A percentile compares a stretch with the other conserved stretches of the same genome.
Evolutionary conservation across 352 stramenopile genomes (phyloP).

Genomic region (Globisporangium viniferum): DNA sequence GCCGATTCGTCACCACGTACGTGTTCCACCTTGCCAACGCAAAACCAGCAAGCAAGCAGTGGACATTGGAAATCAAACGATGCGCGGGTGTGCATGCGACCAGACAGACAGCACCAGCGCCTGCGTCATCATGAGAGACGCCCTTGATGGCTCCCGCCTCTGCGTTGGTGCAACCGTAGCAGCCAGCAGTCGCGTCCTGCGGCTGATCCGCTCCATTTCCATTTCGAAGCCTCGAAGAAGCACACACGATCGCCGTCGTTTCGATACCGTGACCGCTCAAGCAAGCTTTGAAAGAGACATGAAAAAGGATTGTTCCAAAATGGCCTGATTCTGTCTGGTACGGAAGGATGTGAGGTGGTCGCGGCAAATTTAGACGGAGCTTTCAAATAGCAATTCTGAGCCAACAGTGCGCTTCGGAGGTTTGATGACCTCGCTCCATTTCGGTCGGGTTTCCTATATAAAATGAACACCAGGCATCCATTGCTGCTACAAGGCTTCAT

Average conservation of each 20-base stretch:
- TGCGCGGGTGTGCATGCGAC: background rate
- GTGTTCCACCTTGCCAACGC: too few relatives aligned
- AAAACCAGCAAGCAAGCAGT: background rate
- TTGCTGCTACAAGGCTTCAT: too few relatives aligned
- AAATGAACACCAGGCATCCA: background rate
- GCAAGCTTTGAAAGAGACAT: background rate
- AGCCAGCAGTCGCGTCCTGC: background rate
- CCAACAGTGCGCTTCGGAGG: background rate
- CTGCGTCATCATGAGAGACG: background rate
- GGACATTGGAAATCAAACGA: background rate
- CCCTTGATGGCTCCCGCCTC: background rate
- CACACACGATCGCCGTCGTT: background rate
- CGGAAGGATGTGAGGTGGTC: background rate
- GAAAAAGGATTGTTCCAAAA: background rate
- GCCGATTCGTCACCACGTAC: background rate
- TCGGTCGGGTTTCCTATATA: background rate
- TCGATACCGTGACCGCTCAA: background rate
- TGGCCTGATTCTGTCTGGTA: background rate
- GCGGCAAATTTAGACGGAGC: background rate
- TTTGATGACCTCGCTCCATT: background rate
- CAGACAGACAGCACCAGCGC: background rate
- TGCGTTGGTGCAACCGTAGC: background rate
- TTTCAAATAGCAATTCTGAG: background rate
- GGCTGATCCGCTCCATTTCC: background rate
- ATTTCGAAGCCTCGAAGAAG: background rate